Evolutionary conservation across 2,329 filamentous ascomycete genomes (phyloP).

Genomic region (Aquanectria penicillioides): DNA sequence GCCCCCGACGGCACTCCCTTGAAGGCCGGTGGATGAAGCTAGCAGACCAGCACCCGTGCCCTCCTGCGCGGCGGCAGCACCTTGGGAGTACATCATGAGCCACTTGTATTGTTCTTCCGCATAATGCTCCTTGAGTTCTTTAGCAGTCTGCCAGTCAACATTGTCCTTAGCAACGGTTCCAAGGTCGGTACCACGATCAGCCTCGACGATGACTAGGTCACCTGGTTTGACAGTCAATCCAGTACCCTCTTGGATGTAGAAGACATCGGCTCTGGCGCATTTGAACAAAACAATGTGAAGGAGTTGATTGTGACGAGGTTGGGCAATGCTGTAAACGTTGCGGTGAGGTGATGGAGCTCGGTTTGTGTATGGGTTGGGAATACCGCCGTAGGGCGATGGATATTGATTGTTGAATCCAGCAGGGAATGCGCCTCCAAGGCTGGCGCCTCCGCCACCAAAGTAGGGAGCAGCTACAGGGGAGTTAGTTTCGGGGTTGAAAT

Average conservation of each 20-base stretch:
- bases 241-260: slow-evolving; percentile 96
- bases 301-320: slow-evolving; percentile 72
- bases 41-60: slow-evolving; percentile 70
- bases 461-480: slow-evolving; percentile 32
- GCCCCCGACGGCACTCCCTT: slow-evolving; percentile 77
- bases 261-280: slow-evolving; percentile 92
- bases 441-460: slow-evolving; percentile 39
- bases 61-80: slow-evolving; percentile 71
- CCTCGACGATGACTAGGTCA: slow-evolving; percentile 96
- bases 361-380: slow-evolving; percentile 57
- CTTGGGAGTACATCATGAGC: slow-evolving; percentile 98
- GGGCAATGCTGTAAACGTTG: slow-evolving; percentile 68
- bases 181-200: slow-evolving; percentile 93
- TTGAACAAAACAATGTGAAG: slow-evolving; percentile 97
- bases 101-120: slow-evolving; percentile 97
- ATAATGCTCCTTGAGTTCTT: slow-evolving; percentile 89
- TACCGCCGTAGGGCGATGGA: slow-evolving; percentile 56
- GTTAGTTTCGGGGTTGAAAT: slow-evolving; percentile 9
- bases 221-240: slow-evolving; percentile 90
- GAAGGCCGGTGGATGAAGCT: slow-evolving; percentile 70
- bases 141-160: slow-evolving; percentile 86
- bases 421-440: slow-evolving; percentile 39
- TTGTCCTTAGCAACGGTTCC: slow-evolving; percentile 92
- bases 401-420: slow-evolving; percentile 52
- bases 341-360: slow-evolving; percentile 70